phyloP scores from a whole-genome alignment of 176 grass and related monocot genomes.

The Bolboschoenus planiculmis region DNA sequence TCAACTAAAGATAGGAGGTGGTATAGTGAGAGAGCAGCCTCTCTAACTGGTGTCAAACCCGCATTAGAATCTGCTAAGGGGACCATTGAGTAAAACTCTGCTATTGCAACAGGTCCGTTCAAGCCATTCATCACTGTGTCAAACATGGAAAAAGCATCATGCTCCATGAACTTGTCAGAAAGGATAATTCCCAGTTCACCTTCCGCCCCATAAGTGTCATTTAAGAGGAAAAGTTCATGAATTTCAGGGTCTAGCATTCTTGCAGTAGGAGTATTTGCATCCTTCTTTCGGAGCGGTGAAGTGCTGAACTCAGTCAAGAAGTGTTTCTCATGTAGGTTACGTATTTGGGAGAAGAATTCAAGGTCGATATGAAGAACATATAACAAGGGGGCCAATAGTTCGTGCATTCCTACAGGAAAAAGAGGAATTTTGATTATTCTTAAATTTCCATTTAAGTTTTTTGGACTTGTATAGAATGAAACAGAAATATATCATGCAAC shows the following conservation, averaged over 20 bases:
- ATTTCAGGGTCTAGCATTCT: constrained; percentile 74
- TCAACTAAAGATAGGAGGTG: constrained; percentile 69
- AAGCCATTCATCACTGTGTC: constrained; percentile 81
- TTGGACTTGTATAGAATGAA: constrained; percentile 11
- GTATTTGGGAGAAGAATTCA: constrained; percentile 63
- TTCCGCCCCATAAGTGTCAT: constrained; percentile 91
- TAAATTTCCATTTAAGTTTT: background rate
- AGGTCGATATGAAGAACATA: constrained; percentile 92
- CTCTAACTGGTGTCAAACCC: constrained; percentile 77
- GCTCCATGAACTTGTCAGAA: constrained; percentile 98
- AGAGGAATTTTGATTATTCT: constrained; percentile 1
- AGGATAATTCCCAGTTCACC: constrained; percentile 91
- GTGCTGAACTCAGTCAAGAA: constrained; percentile 72
- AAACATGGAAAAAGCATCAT: constrained; percentile 94
- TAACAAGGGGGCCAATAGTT: constrained; percentile 92
- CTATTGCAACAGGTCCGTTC: constrained; percentile 62
- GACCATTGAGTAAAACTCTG: constrained; percentile 79
- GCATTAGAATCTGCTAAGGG: constrained; percentile 45
- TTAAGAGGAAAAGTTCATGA: constrained; percentile 64
- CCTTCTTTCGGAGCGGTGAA: constrained; percentile 42
- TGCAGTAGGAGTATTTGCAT: constrained; percentile 40
- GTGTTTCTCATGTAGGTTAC: constrained; percentile 53
- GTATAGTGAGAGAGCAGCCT: constrained; percentile 77
- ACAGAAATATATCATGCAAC: constrained; percentile 19
- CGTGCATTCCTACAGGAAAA: constrained; percentile 87